Evolutionary conservation across 768 basidiomycete genomes (phyloP).

Genomic region (Amanita jacksonii): DNA sequence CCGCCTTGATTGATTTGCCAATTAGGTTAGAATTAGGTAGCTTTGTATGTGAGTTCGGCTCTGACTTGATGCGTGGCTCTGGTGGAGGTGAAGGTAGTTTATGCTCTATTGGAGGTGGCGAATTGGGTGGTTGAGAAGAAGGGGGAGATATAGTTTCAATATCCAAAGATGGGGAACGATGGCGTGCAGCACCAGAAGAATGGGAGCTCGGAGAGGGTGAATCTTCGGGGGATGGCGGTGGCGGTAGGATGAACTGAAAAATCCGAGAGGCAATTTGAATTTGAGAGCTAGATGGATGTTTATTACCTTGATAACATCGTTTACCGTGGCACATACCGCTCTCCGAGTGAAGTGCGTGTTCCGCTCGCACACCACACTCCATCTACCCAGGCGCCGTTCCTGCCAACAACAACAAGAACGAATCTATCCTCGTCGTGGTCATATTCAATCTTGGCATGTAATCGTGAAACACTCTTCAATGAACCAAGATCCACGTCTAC

Average conservation of each 20-base stretch:
- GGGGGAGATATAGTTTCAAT: conserved; percentile 77
- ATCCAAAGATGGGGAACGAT: conserved; percentile 74
- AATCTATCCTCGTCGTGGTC: conserved; percentile 86
- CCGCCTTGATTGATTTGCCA: conserved; percentile 32
- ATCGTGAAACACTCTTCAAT: conserved; percentile 93
- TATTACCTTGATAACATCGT: conserved; percentile 1
- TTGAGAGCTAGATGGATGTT: conserved; percentile 56
- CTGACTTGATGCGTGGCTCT: conserved; percentile 5
- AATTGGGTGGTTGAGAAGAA: conserved; percentile 70
- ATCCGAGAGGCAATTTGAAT: conserved; percentile 96
- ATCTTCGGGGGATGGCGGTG: conserved; percentile 70
- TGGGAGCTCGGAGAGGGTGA: conserved; percentile 74
- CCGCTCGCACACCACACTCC: conserved; percentile 93
- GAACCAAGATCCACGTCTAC: conserved; percentile 92
- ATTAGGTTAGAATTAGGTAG: conserved; percentile 59
- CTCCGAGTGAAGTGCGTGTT: conserved; percentile 73
- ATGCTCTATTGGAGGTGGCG: conserved; percentile 41
- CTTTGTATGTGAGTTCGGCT: conserved; percentile 33
- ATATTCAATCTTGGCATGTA: conserved; percentile 93
- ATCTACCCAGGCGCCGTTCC: conserved; percentile 98
- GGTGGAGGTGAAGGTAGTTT: conserved; percentile 31
- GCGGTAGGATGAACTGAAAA: conserved; percentile 94
- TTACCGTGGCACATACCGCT: conserved; percentile 44
- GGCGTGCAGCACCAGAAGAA: conserved; percentile 44
- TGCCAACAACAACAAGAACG: conserved; percentile 83